Evolutionary conservation across 805 yeast species (phyloP).

Genomic region (Saccharomyces kudriavzevii): DNA sequence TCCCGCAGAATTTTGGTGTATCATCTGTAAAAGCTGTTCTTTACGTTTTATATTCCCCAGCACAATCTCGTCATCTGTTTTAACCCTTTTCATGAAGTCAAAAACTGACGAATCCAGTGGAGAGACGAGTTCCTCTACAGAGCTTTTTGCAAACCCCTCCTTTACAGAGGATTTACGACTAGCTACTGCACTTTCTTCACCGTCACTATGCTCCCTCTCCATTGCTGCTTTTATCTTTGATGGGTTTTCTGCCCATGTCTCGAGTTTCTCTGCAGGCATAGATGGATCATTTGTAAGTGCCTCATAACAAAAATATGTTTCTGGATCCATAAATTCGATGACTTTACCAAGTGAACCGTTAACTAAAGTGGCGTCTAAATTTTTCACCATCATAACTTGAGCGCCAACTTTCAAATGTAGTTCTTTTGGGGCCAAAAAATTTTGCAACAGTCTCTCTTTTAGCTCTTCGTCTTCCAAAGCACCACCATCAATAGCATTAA

Average conservation of each 20-base stretch:
- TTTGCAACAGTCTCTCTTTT: slow-evolving; percentile 40
- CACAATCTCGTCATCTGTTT: slow-evolving; percentile 23
- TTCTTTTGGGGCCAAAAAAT: slow-evolving; percentile 54
- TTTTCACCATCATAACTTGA: slow-evolving; percentile 77
- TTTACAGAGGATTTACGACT: slow-evolving; percentile 18
- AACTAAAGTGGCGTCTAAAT: slow-evolving; percentile 61
- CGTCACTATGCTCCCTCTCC: slow-evolving; percentile 9
- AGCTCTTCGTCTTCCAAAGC: slow-evolving; percentile 33
- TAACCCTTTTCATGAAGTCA: slow-evolving; percentile 34
- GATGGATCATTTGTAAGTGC: slow-evolving; percentile 16
- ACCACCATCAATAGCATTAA: slow-evolving; percentile 51
- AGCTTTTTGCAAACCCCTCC: slow-evolving; percentile 17
- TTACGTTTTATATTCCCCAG: slow-evolving; percentile 39
- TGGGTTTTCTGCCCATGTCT: slow-evolving; percentile 11
- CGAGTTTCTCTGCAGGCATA: slow-evolving; percentile 14
- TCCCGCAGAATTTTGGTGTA: slow-evolving; percentile 37
- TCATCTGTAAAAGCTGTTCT: slow-evolving; percentile 34
- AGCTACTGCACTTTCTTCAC: slow-evolving; percentile 12
- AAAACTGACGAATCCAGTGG: slow-evolving; percentile 41
- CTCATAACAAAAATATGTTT: slow-evolving; percentile 38
- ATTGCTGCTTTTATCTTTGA: slow-evolving; percentile 13
- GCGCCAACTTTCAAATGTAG: slow-evolving; percentile 59
- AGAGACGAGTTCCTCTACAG: slow-evolving; percentile 6
- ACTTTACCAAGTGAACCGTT: slow-evolving; percentile 74
- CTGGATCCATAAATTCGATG: slow-evolving; percentile 47